phyloP scores from a whole-genome alignment of 805 yeast species.

The Yamadazyma philogaea region DNA sequence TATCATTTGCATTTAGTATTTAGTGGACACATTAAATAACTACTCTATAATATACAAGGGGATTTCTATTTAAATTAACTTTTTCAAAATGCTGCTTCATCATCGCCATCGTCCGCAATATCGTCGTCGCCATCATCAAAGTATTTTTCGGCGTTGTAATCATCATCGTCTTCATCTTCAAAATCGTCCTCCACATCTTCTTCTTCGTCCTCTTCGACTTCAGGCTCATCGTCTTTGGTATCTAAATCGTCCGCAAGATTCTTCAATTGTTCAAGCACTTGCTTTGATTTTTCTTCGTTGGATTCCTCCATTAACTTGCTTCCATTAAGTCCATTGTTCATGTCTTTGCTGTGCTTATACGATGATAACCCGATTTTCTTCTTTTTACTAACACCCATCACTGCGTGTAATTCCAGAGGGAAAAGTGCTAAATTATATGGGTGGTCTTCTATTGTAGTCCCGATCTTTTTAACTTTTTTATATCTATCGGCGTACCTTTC shows the following conservation, averaged over 20 bases:
- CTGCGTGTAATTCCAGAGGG: constrained; percentile 72
- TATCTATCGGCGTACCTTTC: constrained; percentile 81
- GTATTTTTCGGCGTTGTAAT: constrained; percentile 76
- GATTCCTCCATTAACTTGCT: constrained; percentile 12
- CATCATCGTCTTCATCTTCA: constrained; percentile 74
- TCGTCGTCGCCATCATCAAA: constrained; percentile 68
- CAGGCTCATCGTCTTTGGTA: constrained; percentile 65
- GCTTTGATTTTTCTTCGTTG: constrained; percentile 39
- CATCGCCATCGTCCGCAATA: constrained; percentile 59
- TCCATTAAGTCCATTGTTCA: constrained; percentile 11
- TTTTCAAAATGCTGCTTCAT: constrained; percentile 65
- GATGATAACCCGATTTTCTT: constrained; percentile 44
- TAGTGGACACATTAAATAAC: constrained; percentile 7
- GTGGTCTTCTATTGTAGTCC: constrained; percentile 72
- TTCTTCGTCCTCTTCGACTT: constrained; percentile 49
- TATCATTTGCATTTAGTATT: constrained; percentile 32
- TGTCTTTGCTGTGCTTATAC: constrained; percentile 33
- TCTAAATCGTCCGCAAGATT: constrained; percentile 60
- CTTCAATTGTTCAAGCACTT: constrained; percentile 39
- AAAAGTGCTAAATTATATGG: constrained; percentile 69
- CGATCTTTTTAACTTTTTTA: constrained; percentile 64
- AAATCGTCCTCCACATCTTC: constrained; percentile 65
- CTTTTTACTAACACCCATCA: constrained; percentile 62
- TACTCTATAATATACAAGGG: background rate
- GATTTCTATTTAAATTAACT: too few relatives aligned